Evolutionary conservation across 2,329 filamentous ascomycete species (phyloP), one percentile per base, ranked within the genome.

Genomic region (Pestalotiopsis fici): DNA sequence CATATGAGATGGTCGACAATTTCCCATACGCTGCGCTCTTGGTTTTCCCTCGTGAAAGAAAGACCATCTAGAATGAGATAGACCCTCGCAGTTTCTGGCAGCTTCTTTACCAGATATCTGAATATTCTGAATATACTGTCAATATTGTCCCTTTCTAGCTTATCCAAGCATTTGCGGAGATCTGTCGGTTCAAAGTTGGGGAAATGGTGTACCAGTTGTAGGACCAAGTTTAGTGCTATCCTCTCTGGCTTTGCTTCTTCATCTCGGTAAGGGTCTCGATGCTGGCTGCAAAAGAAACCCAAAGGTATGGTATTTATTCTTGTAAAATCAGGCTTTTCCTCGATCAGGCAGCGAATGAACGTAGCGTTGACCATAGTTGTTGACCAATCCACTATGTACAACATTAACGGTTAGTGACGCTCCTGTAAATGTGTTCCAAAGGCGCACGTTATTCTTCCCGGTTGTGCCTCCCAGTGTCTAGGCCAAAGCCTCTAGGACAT

Each of bases 151-250:
- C 13, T 25, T 5, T 65, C 37, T 9, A 55, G 39, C 12, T 54
- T 11, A 2, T 69, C 43, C 15, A 65, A 39, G 31, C 12, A 39
- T 13, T 15, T 39, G 25, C 55, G 18, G n/a, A 67, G 37, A 18
- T 63, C 39, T 28, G 39, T 43, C 6, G 56, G 66, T 65, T 63
- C 64, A 67, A 68, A 73, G 62, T 31, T 13, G 28, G 37, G 63
- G 31, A 66, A 66, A 23, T n/a, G 4, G 54, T 66, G 54, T 4
- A 69, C 23, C 15, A 68, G 59, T 55, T 69, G 68, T 21, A 68
- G 21, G 9, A 68, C 37, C 15, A 69, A 23, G 25, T 50, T 64
- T 59, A 68, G 68, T 15, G 56, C 68, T 28, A 69, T 39, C n/a
- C 60, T 57, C 15, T 59, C 15, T 2, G 68, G 66, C 12, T 23